phyloP scores from a whole-genome alignment of 352 stramenopile species.

The Sclerospora graminicola region DNA sequence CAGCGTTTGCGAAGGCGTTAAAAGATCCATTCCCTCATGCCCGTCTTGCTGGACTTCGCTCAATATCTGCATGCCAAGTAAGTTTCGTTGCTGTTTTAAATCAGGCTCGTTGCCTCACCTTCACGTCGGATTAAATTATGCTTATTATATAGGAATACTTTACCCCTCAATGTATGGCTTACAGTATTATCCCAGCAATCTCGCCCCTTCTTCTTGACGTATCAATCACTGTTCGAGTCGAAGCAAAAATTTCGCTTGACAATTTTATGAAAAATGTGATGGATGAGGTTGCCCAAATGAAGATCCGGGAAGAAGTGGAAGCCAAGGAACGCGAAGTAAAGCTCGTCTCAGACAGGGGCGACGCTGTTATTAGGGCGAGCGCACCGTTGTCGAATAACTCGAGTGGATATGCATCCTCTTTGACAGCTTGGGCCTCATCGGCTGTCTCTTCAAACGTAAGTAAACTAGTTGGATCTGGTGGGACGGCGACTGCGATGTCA shows the following conservation, averaged over 20 bases:
- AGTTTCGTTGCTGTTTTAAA: constrained; percentile 3
- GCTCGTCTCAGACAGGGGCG: constrained; percentile 19
- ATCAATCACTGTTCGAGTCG: constrained; percentile 65
- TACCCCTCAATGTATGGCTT: constrained; percentile 50
- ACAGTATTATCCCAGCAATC: constrained; percentile 69
- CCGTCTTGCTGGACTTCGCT: constrained; percentile 75
- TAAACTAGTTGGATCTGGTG: constrained; percentile 45
- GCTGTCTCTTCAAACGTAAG: constrained; percentile 56
- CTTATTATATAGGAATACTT: constrained; percentile 49
- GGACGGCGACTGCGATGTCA: constrained; percentile 17
- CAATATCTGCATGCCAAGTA: constrained; percentile 73
- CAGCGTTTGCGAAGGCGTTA: constrained; percentile 75
- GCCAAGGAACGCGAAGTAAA: constrained; percentile 51
- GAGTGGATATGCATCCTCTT: constrained; percentile 47
- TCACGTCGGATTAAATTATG: constrained; percentile 1
- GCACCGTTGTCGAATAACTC: constrained; percentile 18
- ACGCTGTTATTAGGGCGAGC: constrained; percentile 1
- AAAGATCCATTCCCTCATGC: constrained; percentile 85
- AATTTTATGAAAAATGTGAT: constrained; percentile 78
- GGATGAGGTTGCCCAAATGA: constrained; percentile 71
- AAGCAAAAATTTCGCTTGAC: constrained; percentile 63
- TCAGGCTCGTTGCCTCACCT: background rate
- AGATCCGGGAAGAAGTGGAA: constrained; percentile 58
- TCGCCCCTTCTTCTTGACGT: constrained; percentile 71
- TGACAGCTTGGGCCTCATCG: constrained; percentile 69